Percentiles rank a stretch among this genome's conserved stretches.
These are phyloP conservation scores for Phytophthora idaei DNA, from an alignment of 352 stramenopile species.

Conservation along the genomic window DNA sequence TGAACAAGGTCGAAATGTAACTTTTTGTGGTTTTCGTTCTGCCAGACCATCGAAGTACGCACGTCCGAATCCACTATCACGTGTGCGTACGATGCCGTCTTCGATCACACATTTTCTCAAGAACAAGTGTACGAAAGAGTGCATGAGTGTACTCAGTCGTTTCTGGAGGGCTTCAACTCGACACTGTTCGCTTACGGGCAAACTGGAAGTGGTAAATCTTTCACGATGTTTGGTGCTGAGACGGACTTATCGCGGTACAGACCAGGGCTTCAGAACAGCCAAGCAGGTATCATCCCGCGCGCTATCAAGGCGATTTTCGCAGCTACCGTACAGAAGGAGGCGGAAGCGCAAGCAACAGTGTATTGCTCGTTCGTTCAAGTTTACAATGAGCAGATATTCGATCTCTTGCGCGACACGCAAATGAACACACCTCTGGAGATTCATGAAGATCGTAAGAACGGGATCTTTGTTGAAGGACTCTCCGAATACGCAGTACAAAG, in stretches of 20 bases:
- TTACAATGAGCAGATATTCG: slow-evolving; percentile 93
- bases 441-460: slow-evolving; percentile 83
- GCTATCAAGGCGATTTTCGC: slow-evolving; percentile 90
- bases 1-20: not conserved
- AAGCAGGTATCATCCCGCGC: slow-evolving; percentile 88
- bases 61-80: slow-evolving; percentile 75
- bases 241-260: slow-evolving; percentile 71
- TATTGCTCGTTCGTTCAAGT: slow-evolving; percentile 91
- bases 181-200: slow-evolving; percentile 88
- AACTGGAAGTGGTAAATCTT: slow-evolving; percentile 86
- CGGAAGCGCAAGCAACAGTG: slow-evolving; percentile 46
- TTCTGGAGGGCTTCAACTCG: slow-evolving; percentile 84
- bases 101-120: slow-evolving; percentile 72
- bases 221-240: slow-evolving; percentile 88
- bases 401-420: slow-evolving; percentile 83
- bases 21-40: not conserved
- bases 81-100: slow-evolving; percentile 83
- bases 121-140: slow-evolving; percentile 85
- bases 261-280: slow-evolving; percentile 78
- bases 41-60: slow-evolving; percentile 80
- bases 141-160: slow-evolving; percentile 76
- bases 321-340: slow-evolving; percentile 64
- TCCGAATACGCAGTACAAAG: slow-evolving; percentile 90
- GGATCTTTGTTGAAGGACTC: slow-evolving; percentile 92
- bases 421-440: slow-evolving; percentile 84